phyloP scores from a whole-genome alignment of 1,284 basidiomycete species.

The Ustilago tritici region DNA sequence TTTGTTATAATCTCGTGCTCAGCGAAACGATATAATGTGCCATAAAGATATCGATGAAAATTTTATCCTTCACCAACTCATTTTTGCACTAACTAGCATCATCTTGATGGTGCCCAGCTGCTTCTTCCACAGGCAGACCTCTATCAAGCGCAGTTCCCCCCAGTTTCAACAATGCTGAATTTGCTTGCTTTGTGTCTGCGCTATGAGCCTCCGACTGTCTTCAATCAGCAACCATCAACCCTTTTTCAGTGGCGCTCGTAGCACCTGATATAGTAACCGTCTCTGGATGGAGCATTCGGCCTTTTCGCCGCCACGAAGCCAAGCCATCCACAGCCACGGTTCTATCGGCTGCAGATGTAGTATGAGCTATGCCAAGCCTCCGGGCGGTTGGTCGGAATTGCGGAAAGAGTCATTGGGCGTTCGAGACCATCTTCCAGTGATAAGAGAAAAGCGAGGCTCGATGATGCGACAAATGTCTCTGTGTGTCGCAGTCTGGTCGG shows the following conservation, averaged over 20 bases:
- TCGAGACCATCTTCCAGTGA: not conserved
- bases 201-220: not conserved
- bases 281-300: not conserved
- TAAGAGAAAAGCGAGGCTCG: not conserved
- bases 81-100: not conserved
- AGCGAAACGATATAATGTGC: not conserved
- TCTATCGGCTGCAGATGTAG: not conserved
- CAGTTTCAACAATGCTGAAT: not conserved
- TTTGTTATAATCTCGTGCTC: accelerated
- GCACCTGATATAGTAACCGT: not conserved
- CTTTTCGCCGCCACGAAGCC: not conserved
- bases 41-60: not conserved
- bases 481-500: not conserved
- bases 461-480: constrained; percentile 16
- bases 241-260: not conserved
- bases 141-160: not conserved
- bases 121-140: not conserved
- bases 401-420: not conserved
- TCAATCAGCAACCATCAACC: not conserved
- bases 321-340: not conserved
- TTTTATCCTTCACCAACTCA: too few species aligned
- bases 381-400: not conserved
- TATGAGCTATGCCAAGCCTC: not conserved
- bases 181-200: too few species aligned
- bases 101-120: not conserved